Conservation (phyloP, 2,329 filamentous ascomycete species). For the Nakataea oryzae region DNA sequence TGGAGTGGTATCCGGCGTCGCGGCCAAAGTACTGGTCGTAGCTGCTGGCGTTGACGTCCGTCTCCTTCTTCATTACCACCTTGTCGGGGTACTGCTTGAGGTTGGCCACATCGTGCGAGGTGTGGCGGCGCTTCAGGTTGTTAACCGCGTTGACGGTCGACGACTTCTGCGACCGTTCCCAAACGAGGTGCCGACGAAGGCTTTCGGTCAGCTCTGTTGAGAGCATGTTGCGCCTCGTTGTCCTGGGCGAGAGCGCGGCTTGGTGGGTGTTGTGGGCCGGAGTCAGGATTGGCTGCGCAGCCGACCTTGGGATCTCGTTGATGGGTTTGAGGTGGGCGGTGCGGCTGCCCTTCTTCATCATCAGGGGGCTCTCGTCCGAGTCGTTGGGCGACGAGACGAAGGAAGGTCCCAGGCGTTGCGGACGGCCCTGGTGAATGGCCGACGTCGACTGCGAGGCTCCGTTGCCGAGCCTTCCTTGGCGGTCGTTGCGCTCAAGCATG, state of each 20-base stretch:
- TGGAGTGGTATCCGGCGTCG: constrained; percentile 77
- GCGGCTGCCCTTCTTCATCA: constrained; percentile 51
- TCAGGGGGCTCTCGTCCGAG: constrained; percentile 51
- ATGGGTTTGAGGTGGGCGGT: constrained; percentile 40
- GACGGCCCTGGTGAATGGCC: constrained; percentile 45
- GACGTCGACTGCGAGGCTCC: constrained; percentile 57
- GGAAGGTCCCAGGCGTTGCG: constrained; percentile 17
- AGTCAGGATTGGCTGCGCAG: constrained; percentile 67
- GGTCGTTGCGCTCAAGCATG: constrained; percentile 70
- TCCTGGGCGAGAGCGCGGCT: constrained; percentile 77
- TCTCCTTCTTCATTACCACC: constrained; percentile 46
- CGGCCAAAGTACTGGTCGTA: constrained; percentile 82
- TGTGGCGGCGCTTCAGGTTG: constrained; percentile 85
- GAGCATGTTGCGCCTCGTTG: constrained; percentile 90
- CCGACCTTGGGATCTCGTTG: constrained; percentile 54
- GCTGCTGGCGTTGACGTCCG: constrained; percentile 57
- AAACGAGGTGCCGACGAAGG: constrained; percentile 80
- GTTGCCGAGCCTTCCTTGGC: constrained; percentile 58
- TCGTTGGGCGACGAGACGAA: constrained; percentile 43
- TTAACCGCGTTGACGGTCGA: constrained; percentile 78
- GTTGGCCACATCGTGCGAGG: constrained; percentile 82
- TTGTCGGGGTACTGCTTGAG: constrained; percentile 71
- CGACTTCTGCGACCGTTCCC: constrained; percentile 92
- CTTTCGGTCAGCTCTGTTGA: constrained; percentile 90
- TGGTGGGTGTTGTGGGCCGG: constrained; percentile 55